A percentile compares a stretch with the other conserved stretches of the same genome.
Conservation (phyloP, 768 basidiomycete species). For the Rhodotorula taiwanensis region DNA sequence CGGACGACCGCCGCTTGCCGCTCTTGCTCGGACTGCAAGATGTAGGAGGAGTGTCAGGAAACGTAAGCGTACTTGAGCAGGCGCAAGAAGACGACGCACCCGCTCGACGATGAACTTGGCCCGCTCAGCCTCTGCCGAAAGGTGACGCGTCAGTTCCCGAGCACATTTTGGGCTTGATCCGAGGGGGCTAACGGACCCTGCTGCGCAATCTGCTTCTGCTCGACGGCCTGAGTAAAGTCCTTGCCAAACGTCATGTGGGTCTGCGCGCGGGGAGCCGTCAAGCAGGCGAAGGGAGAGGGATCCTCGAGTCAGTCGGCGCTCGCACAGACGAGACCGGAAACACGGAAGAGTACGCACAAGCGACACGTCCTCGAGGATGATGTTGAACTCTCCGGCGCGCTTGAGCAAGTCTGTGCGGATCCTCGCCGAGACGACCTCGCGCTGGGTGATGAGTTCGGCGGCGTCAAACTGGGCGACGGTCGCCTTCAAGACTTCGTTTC, state of each 20-base stretch:
- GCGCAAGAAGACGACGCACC: constrained; percentile 51
- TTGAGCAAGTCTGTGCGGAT: constrained; percentile 87
- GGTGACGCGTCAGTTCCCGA: no score
- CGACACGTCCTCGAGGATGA: constrained; percentile 92
- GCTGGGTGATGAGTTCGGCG: constrained; percentile 90
- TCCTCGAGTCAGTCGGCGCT: no score
- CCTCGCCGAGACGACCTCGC: constrained; percentile 89
- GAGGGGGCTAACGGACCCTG: constrained; percentile 69
- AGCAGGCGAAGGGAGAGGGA: no score
- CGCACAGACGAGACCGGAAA: background rate
- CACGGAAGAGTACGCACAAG: constrained; percentile 50
- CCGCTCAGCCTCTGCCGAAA: constrained; percentile 76
- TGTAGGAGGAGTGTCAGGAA: background rate
- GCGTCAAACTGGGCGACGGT: constrained; percentile 99
- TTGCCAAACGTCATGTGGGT: constrained; percentile 49
- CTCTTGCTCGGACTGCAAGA: constrained; percentile 86
- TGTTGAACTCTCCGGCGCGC: constrained; percentile 92
- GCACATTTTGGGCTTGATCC: no score
- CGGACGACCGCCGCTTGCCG: constrained; percentile 95
- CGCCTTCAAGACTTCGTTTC: constrained; percentile 94
- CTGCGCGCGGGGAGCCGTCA: no score
- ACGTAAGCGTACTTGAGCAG: no score
- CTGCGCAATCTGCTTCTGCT: constrained; percentile 99
- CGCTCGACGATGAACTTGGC: constrained; percentile 99
- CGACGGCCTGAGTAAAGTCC: constrained; percentile 62